Evolutionary conservation across 768 basidiomycete species (phyloP), one percentile per base, ranked within the genome.

Genomic region (Boletus speciosus): DNA sequence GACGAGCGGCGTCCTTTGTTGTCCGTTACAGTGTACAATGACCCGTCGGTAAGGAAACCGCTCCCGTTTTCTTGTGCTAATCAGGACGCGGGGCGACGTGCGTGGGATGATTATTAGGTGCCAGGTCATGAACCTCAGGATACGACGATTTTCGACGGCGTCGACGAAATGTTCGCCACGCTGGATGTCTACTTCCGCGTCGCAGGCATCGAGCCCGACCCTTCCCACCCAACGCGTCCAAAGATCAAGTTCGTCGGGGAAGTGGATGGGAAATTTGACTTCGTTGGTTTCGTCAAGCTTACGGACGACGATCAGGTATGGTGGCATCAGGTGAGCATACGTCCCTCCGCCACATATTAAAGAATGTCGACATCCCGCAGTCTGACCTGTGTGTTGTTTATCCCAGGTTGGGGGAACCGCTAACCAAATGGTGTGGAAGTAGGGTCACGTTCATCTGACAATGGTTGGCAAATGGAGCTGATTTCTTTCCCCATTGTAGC

Each of bases 271-370:
- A 68, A 71, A 6, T 77, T 79, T 25, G 75, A 74, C 3, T 76
- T 88, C 66, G 65, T 69, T 6, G 86, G 87, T 4, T 72, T 65
- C 25, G 79, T 86, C 15, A 72, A 74, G 58, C 74, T 88, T 66
- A 81, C 81, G 0, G 72, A 75, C 0, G 84, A 88, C 51, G 71
- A 78, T 48, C 75, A 83, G 43, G 67, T 86, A 9, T 76, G 79
- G 49, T 85, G 84, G 83, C 78, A 81, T 66, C 84, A 82, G 66
- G 86, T 87, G 64, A 62, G 84, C 53, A 32, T 14, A 1, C 3
- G 8, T 16, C n/a, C 4, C 71, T 36, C 8, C 52, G 27, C 1
- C 27, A 19, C 10, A 21, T 10, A 32, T 9, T 32, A 29, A 29
- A 32, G 10, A 9, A 32, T 32, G 21, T 9, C 29, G 12, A 12